Evolutionary conservation across 2,329 filamentous ascomycete species (phyloP).

Genomic region (Aspergillus arachidicola): DNA sequence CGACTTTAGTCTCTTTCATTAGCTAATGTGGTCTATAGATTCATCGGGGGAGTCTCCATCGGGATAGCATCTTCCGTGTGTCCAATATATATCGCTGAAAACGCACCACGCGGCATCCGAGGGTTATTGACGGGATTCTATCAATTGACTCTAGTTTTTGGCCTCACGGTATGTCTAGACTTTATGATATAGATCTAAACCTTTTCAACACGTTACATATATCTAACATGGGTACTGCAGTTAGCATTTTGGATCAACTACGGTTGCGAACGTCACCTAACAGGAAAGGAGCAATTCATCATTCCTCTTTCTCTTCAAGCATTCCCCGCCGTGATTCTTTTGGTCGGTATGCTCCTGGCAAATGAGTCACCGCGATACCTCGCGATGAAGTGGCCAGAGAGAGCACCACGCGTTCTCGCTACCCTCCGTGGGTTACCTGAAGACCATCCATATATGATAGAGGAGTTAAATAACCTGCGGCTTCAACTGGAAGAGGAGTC

Average conservation of each 20-base stretch:
- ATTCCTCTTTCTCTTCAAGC: constrained; percentile 2
- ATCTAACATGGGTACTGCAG: not conserved
- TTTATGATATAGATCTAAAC: not conserved
- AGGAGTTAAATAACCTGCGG: not conserved
- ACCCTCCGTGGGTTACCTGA: not conserved
- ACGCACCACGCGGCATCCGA: not conserved
- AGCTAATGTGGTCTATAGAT: not conserved
- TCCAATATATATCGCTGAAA: not conserved
- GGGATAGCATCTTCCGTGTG: not conserved
- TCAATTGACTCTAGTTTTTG: not conserved
- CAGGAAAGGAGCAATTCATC: not conserved
- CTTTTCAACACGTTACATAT: not conserved
- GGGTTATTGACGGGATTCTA: not conserved
- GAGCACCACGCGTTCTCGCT: not conserved
- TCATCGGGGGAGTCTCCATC: not conserved
- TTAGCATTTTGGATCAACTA: constrained; percentile 1
- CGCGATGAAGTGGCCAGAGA: not conserved
- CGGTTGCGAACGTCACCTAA: not conserved
- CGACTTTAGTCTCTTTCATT: too few species aligned
- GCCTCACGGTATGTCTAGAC: not conserved
- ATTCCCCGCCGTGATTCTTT: not conserved
- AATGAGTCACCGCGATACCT: not conserved
- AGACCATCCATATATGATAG: not conserved
- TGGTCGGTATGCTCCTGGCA: not conserved
- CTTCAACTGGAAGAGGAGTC: not conserved